These are phyloP conservation scores for Bassia scoparia DNA, from an alignment of 148 eudicot species.

Conservation along the genomic window DNA sequence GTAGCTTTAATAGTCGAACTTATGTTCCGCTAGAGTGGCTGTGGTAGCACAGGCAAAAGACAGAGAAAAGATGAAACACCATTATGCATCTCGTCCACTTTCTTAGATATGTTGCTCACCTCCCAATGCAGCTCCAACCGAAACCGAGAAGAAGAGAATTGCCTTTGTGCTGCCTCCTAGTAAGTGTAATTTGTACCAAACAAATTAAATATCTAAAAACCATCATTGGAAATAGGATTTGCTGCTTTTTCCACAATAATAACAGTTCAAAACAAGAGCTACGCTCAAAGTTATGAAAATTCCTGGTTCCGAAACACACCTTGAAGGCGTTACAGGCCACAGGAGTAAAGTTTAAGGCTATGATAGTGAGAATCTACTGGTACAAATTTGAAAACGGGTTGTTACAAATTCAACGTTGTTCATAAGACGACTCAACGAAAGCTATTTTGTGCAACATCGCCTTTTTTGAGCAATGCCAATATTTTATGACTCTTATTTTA, in stretches of 20 bases:
- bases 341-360: too few species aligned
- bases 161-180: neutral
- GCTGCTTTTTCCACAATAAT: too few species aligned
- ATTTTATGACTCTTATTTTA: conserved; percentile 21
- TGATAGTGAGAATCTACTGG: too few species aligned
- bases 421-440: conserved; percentile 1
- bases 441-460: conserved; percentile 17
- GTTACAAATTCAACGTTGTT: too few species aligned
- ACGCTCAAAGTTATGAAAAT: too few species aligned
- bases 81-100: conserved; percentile 13
- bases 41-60: neutral
- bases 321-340: too few species aligned
- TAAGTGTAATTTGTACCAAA: neutral
- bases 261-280: too few species aligned
- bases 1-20: neutral
- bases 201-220: too few species aligned
- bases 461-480: conserved; percentile 21
- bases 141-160: too few species aligned
- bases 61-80: neutral
- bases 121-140: neutral
- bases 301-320: too few species aligned
- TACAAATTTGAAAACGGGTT: too few species aligned
- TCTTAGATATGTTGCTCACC: conserved; percentile 1
- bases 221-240: too few species aligned
- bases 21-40: neutral